Percentiles rank a stretch among this genome's conserved stretches.
These are phyloP conservation scores for Aspergillus fischeri DNA, from an alignment of 2,329 filamentous ascomycete genomes.

Conservation along the genomic window DNA sequence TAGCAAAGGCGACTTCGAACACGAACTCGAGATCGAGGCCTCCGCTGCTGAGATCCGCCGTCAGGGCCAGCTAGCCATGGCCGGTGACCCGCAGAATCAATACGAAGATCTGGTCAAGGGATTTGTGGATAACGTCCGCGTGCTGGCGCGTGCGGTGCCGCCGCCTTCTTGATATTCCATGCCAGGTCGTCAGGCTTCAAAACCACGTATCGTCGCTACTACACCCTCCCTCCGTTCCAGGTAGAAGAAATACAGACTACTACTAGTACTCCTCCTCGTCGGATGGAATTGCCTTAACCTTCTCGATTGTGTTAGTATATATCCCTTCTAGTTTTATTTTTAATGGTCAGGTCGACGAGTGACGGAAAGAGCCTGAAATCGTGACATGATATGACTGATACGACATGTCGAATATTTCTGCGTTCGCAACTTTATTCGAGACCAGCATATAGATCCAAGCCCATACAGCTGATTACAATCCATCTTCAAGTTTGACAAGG, in stretches of 20 bases:
- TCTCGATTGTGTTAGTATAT: background rate
- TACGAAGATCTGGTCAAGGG: slow-evolving; percentile 46
- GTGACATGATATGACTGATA: background rate
- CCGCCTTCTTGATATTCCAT: slow-evolving; percentile 15
- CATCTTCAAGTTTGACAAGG: background rate
- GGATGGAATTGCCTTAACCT: background rate
- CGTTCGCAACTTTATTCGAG: background rate
- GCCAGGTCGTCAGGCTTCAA: too few species aligned
- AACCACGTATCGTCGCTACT: too few species aligned
- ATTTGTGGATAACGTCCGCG: slow-evolving; percentile 47
- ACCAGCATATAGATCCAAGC: background rate
- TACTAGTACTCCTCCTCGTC: background rate
- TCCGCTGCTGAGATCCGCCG: slow-evolving; percentile 43
- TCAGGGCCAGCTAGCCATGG: slow-evolving; percentile 40
- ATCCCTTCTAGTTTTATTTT: background rate
- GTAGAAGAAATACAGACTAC: background rate
- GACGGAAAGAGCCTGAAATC: too few species aligned
- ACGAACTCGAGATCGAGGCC: slow-evolving; percentile 49
- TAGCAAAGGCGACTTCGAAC: slow-evolving; percentile 40
- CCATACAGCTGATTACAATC: background rate
- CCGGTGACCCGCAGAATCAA: slow-evolving; percentile 36
- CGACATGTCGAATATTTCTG: background rate
- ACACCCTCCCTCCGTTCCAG: too few species aligned
- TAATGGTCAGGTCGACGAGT: background rate
- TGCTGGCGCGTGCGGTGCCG: slow-evolving; percentile 41